Evolutionary conservation across 768 basidiomycete species (phyloP).

Genomic region (Cystobasidiopsis lactophilus): DNA sequence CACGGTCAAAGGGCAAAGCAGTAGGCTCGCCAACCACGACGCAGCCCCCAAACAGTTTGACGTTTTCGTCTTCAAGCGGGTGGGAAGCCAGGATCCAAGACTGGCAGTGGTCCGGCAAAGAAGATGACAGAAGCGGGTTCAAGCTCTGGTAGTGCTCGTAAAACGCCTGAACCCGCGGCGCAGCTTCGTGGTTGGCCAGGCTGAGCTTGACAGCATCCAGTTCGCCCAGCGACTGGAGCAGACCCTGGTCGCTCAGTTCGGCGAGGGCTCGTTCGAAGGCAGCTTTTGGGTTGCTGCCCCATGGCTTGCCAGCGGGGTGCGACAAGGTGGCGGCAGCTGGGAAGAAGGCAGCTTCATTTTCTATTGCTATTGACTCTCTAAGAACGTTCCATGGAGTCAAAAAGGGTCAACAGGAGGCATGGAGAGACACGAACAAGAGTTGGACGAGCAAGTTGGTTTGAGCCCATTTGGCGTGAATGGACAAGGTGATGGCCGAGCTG

Average conservation of each 20-base stretch:
- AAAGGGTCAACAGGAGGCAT: not conserved
- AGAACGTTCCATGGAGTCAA: no score
- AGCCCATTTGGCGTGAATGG: not conserved
- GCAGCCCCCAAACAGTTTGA: slow-evolving; percentile 27
- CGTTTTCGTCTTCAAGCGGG: slow-evolving; percentile 16
- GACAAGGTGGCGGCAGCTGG: not conserved
- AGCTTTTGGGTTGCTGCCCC: not conserved
- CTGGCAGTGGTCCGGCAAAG: slow-evolving; percentile 1
- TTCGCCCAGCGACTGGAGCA: not conserved
- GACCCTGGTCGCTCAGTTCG: not conserved
- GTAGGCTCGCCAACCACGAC: slow-evolving; percentile 5
- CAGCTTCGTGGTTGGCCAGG: slow-evolving; percentile 52
- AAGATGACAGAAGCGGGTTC: not conserved
- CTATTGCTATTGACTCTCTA: not conserved
- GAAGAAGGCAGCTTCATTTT: not conserved
- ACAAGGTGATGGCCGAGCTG: not conserved
- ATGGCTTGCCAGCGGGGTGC: no score
- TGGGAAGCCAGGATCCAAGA: slow-evolving; percentile 9
- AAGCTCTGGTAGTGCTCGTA: slow-evolving; percentile 41
- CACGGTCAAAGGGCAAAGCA: slow-evolving; percentile 54
- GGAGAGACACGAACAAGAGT: not conserved
- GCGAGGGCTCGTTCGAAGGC: not conserved
- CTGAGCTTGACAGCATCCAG: slow-evolving; percentile 34
- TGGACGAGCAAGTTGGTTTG: not conserved
- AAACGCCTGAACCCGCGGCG: slow-evolving; percentile 63